These are phyloP conservation scores for Metschnikowia gelsemii DNA, from an alignment of 805 yeast species.

Conservation along the genomic window DNA sequence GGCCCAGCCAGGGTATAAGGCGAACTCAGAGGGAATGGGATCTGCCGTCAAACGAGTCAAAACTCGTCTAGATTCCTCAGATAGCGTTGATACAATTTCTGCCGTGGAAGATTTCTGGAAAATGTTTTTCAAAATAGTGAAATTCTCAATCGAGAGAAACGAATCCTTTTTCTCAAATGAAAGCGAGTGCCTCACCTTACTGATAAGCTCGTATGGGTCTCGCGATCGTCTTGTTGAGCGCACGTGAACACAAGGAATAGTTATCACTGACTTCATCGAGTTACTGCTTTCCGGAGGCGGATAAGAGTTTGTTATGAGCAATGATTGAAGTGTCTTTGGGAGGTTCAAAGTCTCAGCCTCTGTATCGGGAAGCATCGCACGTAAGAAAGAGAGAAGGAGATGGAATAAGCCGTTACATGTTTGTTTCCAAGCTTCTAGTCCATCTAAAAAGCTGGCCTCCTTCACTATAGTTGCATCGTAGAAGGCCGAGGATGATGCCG, in stretches of 20 bases:
- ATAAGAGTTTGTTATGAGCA: constrained; percentile 64
- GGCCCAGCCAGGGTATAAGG: constrained; percentile 42
- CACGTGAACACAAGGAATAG: constrained; percentile 64
- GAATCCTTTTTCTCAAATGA: constrained; percentile 67
- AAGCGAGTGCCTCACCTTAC: constrained; percentile 49
- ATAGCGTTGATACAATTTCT: constrained; percentile 61
- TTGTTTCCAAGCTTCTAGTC: constrained; percentile 72
- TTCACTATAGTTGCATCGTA: constrained; percentile 36
- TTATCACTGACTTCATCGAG: constrained; percentile 38
- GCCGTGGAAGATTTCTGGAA: constrained; percentile 55
- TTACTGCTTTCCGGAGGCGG: constrained; percentile 48
- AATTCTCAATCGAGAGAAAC: constrained; percentile 76
- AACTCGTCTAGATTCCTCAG: constrained; percentile 69
- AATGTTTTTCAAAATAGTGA: constrained; percentile 66
- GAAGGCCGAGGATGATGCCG: constrained; percentile 27
- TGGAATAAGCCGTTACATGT: constrained; percentile 88
- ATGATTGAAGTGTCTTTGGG: constrained; percentile 65
- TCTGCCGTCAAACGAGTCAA: constrained; percentile 40
- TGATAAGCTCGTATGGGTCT: constrained; percentile 58
- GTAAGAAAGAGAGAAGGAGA: constrained; percentile 67
- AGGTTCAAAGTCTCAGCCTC: constrained; percentile 56
- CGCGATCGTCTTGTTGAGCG: constrained; percentile 50
- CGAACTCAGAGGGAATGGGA: constrained; percentile 36
- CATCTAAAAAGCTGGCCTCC: constrained; percentile 56
- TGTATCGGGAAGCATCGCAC: constrained; percentile 72